Conservation (phyloP, 805 yeast species). For the Kodamaea leandrae region DNA sequence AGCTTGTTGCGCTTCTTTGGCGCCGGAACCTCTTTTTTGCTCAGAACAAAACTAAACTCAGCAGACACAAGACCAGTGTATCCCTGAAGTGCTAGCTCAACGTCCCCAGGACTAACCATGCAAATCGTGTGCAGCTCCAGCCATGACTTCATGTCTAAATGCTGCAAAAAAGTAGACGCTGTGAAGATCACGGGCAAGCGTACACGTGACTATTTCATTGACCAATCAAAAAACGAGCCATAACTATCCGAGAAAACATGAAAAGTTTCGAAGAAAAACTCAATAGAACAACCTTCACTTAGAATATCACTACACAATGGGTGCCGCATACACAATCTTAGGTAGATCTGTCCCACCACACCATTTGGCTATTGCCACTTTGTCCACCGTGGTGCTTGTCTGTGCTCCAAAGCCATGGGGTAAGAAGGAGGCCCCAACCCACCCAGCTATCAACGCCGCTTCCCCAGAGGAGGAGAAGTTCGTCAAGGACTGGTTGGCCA, state of each 20-base stretch:
- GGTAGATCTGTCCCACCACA: conserved; percentile 86
- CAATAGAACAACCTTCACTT: conserved; percentile 3
- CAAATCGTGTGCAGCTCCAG: conserved; percentile 4
- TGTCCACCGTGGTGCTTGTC: conserved; percentile 62
- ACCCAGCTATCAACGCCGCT: conserved; percentile 70
- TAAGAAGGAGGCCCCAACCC: conserved; percentile 53
- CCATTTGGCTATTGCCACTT: conserved; percentile 77
- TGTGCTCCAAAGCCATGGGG: conserved; percentile 73
- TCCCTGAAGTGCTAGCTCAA: background rate
- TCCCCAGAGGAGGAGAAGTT: conserved; percentile 89
- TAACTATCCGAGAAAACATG: conserved; percentile 1
- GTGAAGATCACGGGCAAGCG: background rate
- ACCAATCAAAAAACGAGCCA: conserved; percentile 2
- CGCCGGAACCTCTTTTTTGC: background rate
- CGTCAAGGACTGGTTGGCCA: conserved; percentile 65
- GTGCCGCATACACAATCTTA: conserved; percentile 76
- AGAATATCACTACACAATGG: conserved; percentile 54
- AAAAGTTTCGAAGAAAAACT: conserved; percentile 7
- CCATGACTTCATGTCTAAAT: background rate
- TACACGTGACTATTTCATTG: conserved; percentile 2
- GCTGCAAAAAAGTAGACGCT: conserved; percentile 5
- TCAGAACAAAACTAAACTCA: background rate
- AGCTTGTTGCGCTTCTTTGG: background rate
- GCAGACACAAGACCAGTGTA: background rate
- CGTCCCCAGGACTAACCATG: background rate